Conservation (phyloP, 495 filamentous ascomycete species). For the Amphirosellinia nigrospora region DNA sequence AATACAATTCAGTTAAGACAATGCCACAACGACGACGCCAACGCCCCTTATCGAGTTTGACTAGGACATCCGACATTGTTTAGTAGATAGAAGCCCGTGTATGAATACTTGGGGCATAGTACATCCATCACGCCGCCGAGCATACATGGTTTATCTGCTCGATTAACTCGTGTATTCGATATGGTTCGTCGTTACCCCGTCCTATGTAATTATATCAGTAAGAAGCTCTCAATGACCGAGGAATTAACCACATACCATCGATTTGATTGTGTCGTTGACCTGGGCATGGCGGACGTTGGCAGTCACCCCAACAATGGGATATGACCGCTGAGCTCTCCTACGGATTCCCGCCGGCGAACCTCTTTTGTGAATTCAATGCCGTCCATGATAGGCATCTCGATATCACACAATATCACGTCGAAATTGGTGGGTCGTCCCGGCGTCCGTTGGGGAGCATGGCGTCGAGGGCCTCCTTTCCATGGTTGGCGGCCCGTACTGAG, state of each 20-base stretch:
- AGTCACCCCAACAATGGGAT: neutral
- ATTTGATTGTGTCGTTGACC: neutral
- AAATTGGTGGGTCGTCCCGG: neutral
- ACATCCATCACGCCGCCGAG: neutral
- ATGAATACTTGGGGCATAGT: no score
- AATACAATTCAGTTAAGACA: no score
- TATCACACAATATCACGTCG: neutral
- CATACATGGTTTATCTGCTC: slow-evolving; percentile 55
- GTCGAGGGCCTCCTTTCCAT: neutral
- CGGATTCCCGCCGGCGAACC: slow-evolving; percentile 36
- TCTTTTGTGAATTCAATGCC: neutral
- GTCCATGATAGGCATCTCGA: neutral
- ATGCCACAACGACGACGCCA: no score
- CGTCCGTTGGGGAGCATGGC: neutral
- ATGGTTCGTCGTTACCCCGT: slow-evolving; percentile 75
- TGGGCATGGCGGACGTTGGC: neutral
- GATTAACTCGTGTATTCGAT: slow-evolving; percentile 69
- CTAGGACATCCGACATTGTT: no score
- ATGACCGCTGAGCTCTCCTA: neutral
- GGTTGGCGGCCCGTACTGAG: neutral
- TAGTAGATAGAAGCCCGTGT: no score
- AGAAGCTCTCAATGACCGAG: neutral
- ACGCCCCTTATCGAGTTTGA: no score
- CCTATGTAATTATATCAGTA: slow-evolving; percentile 29
- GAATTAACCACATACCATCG: neutral